Evolutionary conservation across 2,329 filamentous ascomycete genomes (phyloP), one percentile per base, ranked within the genome.

Genomic region (Ceratocystis huliohia): DNA sequence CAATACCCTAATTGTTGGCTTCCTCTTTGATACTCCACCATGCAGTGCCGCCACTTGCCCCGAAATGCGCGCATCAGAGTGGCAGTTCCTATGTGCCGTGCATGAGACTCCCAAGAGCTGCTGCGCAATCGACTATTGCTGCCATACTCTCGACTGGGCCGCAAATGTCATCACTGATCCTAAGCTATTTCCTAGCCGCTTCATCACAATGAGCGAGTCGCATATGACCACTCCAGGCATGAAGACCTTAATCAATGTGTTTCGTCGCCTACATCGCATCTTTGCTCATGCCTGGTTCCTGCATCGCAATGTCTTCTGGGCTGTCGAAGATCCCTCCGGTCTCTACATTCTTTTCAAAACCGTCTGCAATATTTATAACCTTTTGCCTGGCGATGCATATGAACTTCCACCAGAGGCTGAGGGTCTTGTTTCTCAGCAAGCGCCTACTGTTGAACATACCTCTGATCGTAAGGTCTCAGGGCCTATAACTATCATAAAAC

Each of bases 261-360:
- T 99, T 76, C 84, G 94, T 66, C 84, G 94, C 15, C 84, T 97
- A 63, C 96, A 99, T 75, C 85, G 94, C 68, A 97, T 99, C 76
- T 99, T 97, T 74, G 94, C 94, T 61, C 94, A 99, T 74, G 94
- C 94, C 6, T 99, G 94, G 94, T 99, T 96, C 75, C 91, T 96
- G 77, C 94, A 99, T 75, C 85, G 92, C 59, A 88, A 88, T 66
- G 90, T 96, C 65, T 99, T 97, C 75, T 97, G 93, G 91, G 86
- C 89, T 50, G 88, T 97, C 1, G 94, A 99, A 77, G 84, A 84
- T 8, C 85, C 91, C 74, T 91, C 90, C n/a, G 94, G 94, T 0
- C 78, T 99, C 10, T 99, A 99, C 74, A 84, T 96, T 67, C 88
- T 99, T 73, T 99, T 97, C 81, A 97, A 96, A 81, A 94, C 88